phyloP scores from a whole-genome alignment of 139 green algal species.

The Micractinium sp. region DNA sequence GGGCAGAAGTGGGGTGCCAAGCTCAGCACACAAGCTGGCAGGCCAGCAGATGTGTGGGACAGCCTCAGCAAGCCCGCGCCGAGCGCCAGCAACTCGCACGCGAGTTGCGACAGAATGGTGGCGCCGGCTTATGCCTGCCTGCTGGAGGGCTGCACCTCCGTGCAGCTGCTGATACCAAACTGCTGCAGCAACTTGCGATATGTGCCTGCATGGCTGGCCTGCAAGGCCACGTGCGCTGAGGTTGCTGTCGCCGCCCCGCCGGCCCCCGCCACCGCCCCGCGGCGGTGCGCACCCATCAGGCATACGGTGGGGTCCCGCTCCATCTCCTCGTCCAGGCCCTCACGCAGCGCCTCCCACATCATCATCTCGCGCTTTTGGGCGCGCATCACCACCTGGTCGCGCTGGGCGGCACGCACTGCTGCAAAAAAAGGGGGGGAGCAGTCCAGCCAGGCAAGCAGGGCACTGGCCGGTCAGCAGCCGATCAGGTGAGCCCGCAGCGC shows the following conservation, averaged over 20 bases:
- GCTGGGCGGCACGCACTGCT: conserved; percentile 34
- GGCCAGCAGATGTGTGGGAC: too few species aligned
- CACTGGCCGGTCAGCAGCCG: neutral
- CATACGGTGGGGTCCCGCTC: conserved; percentile 90
- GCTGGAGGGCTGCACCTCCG: neutral
- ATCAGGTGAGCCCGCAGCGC: neutral
- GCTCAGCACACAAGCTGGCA: too few species aligned
- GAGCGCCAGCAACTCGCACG: neutral
- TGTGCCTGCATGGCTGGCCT: too few species aligned
- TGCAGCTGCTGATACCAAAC: too few species aligned
- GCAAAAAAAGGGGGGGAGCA: neutral
- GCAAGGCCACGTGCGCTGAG: neutral
- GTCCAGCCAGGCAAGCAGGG: neutral
- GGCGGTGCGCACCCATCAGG: conserved; percentile 77
- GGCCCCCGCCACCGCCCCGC: neutral
- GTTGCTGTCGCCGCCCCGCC: too few species aligned
- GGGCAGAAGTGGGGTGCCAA: too few species aligned
- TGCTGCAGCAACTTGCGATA: too few species aligned
- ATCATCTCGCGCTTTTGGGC: conserved; percentile 76
- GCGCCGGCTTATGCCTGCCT: too few species aligned
- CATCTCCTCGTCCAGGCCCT: conserved; percentile 96
- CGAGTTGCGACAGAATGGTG: neutral
- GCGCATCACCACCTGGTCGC: neutral
- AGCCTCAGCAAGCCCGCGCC: too few species aligned
- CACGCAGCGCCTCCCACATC: conserved; percentile 94